Base-by-base conservation (phyloP, 495 filamentous ascomycete species). In the Aspergillus homomorphus region DNA sequence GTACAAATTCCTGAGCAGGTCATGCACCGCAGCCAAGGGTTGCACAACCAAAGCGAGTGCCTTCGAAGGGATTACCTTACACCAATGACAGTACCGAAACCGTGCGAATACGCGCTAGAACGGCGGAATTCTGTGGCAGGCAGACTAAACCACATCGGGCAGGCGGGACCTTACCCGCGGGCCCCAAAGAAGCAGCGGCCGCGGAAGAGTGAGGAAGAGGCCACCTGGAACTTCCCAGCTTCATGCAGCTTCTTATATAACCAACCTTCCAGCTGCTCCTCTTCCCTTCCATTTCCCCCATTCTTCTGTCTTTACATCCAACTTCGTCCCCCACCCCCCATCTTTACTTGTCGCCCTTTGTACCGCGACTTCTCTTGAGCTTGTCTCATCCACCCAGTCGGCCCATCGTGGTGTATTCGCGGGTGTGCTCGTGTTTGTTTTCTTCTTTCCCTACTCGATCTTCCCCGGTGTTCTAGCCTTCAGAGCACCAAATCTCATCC, bases 171-270 rank as follows among this genome's bases (percentile, higher is more conserved):
- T 56, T 56, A 61, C 59, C 59, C 33, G 33, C 33, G 33, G 12
- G 33, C 6, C 12, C 33, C 51, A 53, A 60, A 54, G 21, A 53
- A 56, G 62, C 63, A 65, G 59, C 38, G 55, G 57, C 60, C 41
- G 59, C 51, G 54, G 70, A 77, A 77, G 73, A 77, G 75, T 72
- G 57, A 46, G 54, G 70, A 77, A 77, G 73, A 77, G 75, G 75
- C 73, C 76, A 77, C 74, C 73, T 77, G 70, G 71, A 72, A 71
- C 63, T 74, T 72, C 66, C 58, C 49, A 64, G 71, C 48, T 72
- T 57, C 68, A 67, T 59, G 55, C 63, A 54, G 51, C 60, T 61
- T 62, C 60, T 59, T 72, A 73, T 74, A 74, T 72, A 72, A 70
- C 69, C 28, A 52, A 60, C 22, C 61, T 24, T 63, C 53, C 43